These are phyloP conservation scores for Debaryomyces castellii DNA, from an alignment of 805 yeast species.

Conservation along the genomic window DNA sequence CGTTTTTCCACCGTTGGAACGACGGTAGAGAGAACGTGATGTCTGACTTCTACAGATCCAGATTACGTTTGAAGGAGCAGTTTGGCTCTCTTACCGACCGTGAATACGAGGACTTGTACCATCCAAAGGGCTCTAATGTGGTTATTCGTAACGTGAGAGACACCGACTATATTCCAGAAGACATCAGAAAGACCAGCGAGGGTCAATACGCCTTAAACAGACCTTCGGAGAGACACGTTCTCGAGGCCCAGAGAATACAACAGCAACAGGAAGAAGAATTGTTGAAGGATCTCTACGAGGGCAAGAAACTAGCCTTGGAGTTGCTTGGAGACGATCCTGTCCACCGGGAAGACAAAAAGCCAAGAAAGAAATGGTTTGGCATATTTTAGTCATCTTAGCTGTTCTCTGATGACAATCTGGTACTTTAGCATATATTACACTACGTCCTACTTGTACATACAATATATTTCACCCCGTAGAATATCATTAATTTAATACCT, in stretches of 20 bases:
- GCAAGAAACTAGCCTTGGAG: constrained; percentile 19
- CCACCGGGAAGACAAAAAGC: constrained; percentile 1
- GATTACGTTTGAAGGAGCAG: constrained; percentile 55
- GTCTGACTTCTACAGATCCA: constrained; percentile 62
- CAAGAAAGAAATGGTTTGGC: constrained; percentile 27
- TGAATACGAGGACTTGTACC: constrained; percentile 63
- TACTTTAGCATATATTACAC: background rate
- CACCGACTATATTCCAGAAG: constrained; percentile 41
- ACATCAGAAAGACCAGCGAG: constrained; percentile 44
- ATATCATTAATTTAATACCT: background rate
- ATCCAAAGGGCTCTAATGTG: constrained; percentile 40
- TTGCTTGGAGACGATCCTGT: constrained; percentile 11
- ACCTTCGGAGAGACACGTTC: constrained; percentile 68
- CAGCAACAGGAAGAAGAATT: constrained; percentile 64
- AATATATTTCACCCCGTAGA: background rate
- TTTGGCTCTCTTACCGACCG: constrained; percentile 56
- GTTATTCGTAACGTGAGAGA: constrained; percentile 45
- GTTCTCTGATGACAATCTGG: background rate
- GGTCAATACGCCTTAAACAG: constrained; percentile 55
- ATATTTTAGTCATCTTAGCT: constrained; percentile 8
- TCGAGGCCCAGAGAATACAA: constrained; percentile 69
- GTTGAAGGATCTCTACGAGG: constrained; percentile 32
- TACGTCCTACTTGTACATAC: background rate
- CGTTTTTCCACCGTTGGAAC: constrained; percentile 81
- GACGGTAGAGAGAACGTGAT: constrained; percentile 78